Evolutionary conservation across 768 basidiomycete species (phyloP), one percentile per base, ranked within the genome.

Genomic region (Imleria badia): DNA sequence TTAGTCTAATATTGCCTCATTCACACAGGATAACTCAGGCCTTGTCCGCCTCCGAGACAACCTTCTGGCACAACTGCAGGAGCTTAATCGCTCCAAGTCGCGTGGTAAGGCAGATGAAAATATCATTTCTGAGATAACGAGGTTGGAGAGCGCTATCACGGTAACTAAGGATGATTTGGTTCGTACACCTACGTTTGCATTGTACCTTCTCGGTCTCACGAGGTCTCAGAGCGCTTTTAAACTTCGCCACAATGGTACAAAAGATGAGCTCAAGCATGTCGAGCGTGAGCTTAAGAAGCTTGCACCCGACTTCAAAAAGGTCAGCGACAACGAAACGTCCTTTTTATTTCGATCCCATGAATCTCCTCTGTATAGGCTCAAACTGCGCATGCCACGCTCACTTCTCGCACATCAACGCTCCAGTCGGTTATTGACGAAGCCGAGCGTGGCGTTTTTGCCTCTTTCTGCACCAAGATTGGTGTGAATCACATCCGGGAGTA

Each of bases 401-500:
- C 81, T 38, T 75, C 72, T 17, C 76, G 84, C 57, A 81, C 90
- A 42, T 75, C 77, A 11, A 70, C 73, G 19, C 73, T 95, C 20
- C 73, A 79, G 19, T 68, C 73, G 5, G 77, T 78, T 5, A 78
- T 98, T 62, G 80, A 94, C 59, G 76, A 74, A 8, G 93, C 90
- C 1, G 97, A 98, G 66, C 91, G 93, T 64, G 75, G 75, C 3
- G 73, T 95, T 13, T 98, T 95, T 65, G 75, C 71, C 1, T 69
- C 73, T 4, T 98, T 99, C 74, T 98, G 95, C 66, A 68, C 72
- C 35, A 81, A 83, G 60, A 94, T 98, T 60, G 81, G 84, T 11
- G 87, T 97, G 8, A 68, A 73, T 15, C 86, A 86, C 71, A 93
- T 99, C 58, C 84, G 95, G 26, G 92, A 95, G 61, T 99, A 95